Conservation (phyloP, 1,284 basidiomycete genomes). For the Megacollybia platyphylla region DNA sequence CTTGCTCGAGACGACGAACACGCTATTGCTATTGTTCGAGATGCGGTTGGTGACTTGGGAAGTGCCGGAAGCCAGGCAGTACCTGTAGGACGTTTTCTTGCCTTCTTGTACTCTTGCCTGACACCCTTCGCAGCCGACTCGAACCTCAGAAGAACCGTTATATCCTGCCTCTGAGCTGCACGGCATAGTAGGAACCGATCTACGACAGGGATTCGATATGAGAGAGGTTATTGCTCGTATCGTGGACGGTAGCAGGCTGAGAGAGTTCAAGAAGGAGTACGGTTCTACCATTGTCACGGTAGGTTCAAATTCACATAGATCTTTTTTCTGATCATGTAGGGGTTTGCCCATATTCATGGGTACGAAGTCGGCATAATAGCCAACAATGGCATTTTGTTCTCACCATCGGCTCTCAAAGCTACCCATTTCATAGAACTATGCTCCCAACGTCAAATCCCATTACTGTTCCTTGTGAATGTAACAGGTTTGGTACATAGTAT, state of each 20-base stretch:
- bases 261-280: constrained; percentile 95
- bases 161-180: constrained; percentile 77
- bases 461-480: constrained; percentile 91
- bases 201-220: constrained; percentile 85
- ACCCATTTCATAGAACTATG: constrained; percentile 94
- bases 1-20: constrained; percentile 83
- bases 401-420: constrained; percentile 86
- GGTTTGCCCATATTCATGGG: constrained; percentile 86
- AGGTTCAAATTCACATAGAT: constrained; percentile 12
- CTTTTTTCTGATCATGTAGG: constrained; percentile 25
- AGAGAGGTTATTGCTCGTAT: constrained; percentile 85
- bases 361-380: constrained; percentile 84
- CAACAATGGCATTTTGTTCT: constrained; percentile 92
- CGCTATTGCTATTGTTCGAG: constrained; percentile 76
- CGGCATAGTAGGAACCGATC: constrained; percentile 85
- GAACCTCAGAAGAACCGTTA: constrained; percentile 57
- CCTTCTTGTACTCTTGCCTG: constrained; percentile 1
- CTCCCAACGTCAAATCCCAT: constrained; percentile 80
- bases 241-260: constrained; percentile 85
- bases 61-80: constrained; percentile 31
- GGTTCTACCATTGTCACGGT: constrained; percentile 85
- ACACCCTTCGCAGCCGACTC: constrained; percentile 33
- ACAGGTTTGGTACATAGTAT: constrained; percentile 33
- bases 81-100: constrained; percentile 26
- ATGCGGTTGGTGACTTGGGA: constrained; percentile 75